Evolutionary conservation across 148 eudicot genomes (phyloP), one percentile per base, ranked within the genome.

Genomic region (Camellia granthamiana): DNA sequence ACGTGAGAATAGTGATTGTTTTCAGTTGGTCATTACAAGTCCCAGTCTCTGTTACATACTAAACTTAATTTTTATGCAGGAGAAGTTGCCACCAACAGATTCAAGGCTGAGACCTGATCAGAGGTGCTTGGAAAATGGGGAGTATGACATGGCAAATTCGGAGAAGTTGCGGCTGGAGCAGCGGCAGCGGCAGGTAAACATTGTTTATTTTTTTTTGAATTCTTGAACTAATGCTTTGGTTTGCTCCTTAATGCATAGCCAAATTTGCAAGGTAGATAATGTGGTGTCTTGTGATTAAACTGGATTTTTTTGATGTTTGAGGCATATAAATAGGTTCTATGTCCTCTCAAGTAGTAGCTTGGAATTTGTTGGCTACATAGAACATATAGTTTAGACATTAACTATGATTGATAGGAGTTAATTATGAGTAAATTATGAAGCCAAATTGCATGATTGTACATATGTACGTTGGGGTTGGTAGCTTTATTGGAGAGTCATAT

Each of bases 71-170:
- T 30, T 69, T 18, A 46, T 80, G 42, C 81, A 94, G 98, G 94
- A 91, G 76, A 92, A 90, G 81, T 84, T 94, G 80, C 98, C 98
- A 42, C 98, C 97, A 13, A 94, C 98, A 5, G 98, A 94, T 81
- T 94, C 98, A 47, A 91, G 98, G 84, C 87, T 94, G 70, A 91
- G 98, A 81, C 98, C 98, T 19, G 98, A 94, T 72, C 98, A 92
- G 75, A 85, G 93, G 79, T 91, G 89, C 85, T 78, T 94, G 56
- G 98, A 92, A 81, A 94, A 92, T 46, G 98, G 98, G 72, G 93
- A 94, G 81, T 92, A 86, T 78, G 98, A 92, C 71, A 85, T 81
- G 89, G 98, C 97, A 19, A 94, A 94, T 84, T 88, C 92, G 1
- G 98, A 94, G 84, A 94, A 94, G 83, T 81, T 94, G 84, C 86